Conservation (phyloP, 208 protist species). For the Wallacemonas sp. region DNA sequence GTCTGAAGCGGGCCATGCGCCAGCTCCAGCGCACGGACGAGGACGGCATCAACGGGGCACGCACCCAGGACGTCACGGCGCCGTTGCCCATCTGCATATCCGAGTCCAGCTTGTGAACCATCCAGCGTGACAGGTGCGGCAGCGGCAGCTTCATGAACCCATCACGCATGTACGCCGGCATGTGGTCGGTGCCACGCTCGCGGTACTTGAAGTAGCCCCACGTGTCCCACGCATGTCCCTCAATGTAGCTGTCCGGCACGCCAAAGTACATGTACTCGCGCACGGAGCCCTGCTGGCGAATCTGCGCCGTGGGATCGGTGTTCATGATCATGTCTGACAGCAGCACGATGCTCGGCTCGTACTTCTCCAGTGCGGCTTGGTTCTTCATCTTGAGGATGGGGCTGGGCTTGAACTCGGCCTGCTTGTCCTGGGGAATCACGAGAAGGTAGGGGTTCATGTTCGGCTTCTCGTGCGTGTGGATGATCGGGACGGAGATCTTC, state of each 20-base stretch:
- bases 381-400: constrained; percentile 86
- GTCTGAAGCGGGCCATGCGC: constrained; percentile 65
- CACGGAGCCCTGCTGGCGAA: constrained; percentile 79
- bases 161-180: constrained; percentile 77
- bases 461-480: constrained; percentile 81
- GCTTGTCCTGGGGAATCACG: constrained; percentile 80
- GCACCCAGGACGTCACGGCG: constrained; percentile 74
- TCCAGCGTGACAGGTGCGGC: constrained; percentile 78
- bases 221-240: constrained; percentile 83
- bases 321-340: constrained; percentile 86
- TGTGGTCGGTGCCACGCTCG: constrained; percentile 44
- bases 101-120: constrained; percentile 83
- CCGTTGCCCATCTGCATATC: constrained; percentile 83
- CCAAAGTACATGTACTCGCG: constrained; percentile 88
- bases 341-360: constrained; percentile 84
- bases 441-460: constrained; percentile 87
- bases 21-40: constrained; percentile 37
- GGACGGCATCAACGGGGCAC: constrained; percentile 56
- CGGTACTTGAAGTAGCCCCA: constrained; percentile 86
- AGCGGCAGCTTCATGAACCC: constrained; percentile 71
- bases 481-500: constrained; percentile 77
- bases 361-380: constrained; percentile 82
- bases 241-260: constrained; percentile 81
- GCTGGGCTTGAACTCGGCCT: constrained; percentile 78
- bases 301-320: constrained; percentile 67